A percentile compares a stretch with the other conserved stretches of the same genome.
Conservation (phyloP, 345 rosid genomes). For the Geranium rotundifolium region DNA sequence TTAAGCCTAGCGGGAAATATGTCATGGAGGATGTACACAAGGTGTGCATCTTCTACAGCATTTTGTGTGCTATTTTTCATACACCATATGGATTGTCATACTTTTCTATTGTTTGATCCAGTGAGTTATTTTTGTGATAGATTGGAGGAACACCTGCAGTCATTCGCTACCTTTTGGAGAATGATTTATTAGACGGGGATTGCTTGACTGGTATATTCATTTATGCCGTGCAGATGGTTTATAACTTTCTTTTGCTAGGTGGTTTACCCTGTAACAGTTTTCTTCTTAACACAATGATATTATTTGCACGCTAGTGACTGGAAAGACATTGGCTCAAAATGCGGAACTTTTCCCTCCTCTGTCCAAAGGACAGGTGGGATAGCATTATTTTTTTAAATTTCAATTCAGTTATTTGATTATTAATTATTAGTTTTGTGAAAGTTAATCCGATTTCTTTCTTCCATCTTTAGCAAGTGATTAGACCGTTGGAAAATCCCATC, state of each 20-base stretch:
- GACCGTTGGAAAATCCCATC: constrained; percentile 69
- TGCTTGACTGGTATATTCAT: constrained; percentile 57
- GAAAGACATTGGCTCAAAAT: constrained; percentile 88
- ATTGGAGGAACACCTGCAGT: no score
- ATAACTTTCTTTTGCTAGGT: neutral
- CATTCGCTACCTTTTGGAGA: no score
- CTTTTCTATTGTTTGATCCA: no score
- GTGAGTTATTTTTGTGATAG: constrained; percentile 19
- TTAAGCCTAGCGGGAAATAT: constrained; percentile 94
- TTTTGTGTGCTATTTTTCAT: constrained; percentile 1
- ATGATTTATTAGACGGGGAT: constrained; percentile 52
- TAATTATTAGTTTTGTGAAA: neutral
- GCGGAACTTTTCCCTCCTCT: constrained; percentile 50
- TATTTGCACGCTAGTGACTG: constrained; percentile 57
- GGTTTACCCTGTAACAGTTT: neutral
- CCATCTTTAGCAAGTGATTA: constrained; percentile 54
- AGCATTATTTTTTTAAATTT: neutral
- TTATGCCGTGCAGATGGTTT: neutral
- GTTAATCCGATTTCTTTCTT: neutral
- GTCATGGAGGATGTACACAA: constrained; percentile 97
- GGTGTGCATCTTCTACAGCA: constrained; percentile 23
- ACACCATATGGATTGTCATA: neutral
- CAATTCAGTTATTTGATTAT: neutral
- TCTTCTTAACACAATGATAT: constrained; percentile 6
- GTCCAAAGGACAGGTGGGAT: constrained; percentile 66